These are phyloP conservation scores for Fusarium pseudograminearum DNA, from an alignment of 2,329 filamentous ascomycete genomes.

Conservation along the genomic window DNA sequence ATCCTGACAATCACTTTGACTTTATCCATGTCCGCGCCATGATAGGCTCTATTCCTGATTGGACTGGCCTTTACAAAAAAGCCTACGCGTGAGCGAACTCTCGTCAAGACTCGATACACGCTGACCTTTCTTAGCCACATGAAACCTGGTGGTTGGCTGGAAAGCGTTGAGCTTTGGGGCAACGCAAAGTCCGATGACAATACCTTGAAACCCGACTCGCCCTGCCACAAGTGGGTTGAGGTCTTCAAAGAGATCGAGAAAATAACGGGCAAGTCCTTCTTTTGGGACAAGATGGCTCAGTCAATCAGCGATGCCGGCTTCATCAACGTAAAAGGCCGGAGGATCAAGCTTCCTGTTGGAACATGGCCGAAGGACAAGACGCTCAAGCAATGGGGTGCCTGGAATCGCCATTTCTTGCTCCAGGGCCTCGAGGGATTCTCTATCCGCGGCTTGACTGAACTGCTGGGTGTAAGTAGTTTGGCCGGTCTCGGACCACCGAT, in stretches of 20 bases:
- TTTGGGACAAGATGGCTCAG: slow-evolving; percentile 24
- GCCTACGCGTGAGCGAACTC: slow-evolving; percentile 58
- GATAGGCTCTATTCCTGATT: slow-evolving; percentile 66
- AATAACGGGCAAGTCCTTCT: slow-evolving; percentile 24
- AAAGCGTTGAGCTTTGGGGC: slow-evolving; percentile 40
- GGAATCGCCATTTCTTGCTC: slow-evolving; percentile 28
- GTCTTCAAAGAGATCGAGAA: slow-evolving; percentile 21
- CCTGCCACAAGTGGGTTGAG: slow-evolving; percentile 18
- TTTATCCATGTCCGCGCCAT: slow-evolving; percentile 69
- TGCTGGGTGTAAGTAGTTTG: not conserved
- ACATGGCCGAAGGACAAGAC: slow-evolving; percentile 33
- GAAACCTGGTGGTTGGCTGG: slow-evolving; percentile 38
- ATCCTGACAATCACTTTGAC: slow-evolving; percentile 62
- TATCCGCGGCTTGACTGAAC: slow-evolving; percentile 24
- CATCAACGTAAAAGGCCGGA: slow-evolving; percentile 9
- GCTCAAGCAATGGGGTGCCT: slow-evolving; percentile 32
- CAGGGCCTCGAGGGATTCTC: slow-evolving; percentile 31
- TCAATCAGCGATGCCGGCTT: slow-evolving; percentile 9
- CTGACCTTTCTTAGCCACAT: slow-evolving; percentile 39
- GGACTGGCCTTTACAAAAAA: slow-evolving; percentile 62
- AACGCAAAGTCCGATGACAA: slow-evolving; percentile 45
- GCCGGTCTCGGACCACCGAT: fast-evolving
- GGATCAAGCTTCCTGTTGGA: slow-evolving; percentile 22
- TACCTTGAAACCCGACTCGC: slow-evolving; percentile 17
- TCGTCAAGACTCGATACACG: slow-evolving; percentile 39